Evolutionary conservation across 352 stramenopile species (phyloP), one percentile per base, ranked within the genome.

Genomic region (Phytophthora pseudosyringae): DNA sequence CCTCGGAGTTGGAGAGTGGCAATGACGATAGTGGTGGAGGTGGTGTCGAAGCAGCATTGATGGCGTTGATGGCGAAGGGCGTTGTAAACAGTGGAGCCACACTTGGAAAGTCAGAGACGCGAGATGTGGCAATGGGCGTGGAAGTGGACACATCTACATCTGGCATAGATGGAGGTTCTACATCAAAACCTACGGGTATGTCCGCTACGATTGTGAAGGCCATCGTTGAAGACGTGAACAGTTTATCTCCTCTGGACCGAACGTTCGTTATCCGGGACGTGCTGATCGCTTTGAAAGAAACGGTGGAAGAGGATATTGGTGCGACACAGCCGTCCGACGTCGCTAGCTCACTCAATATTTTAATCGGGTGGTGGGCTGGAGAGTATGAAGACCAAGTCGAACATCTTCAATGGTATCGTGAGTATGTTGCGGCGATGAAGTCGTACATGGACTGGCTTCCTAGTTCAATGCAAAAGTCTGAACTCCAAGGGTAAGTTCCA

Each of bases 201-300:
- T 21, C 21, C 21, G 46, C 36, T 21, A 39, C 16, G 3, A 36
- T 16, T 13, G 3, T 67, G 26, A 61, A 46, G 18, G 15, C 6
- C 5, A 67, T 67, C 9, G n/a, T 62, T 13, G 52, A 68, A 36
- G 35, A 58, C 0, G 28, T 58, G 13, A 21, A 63, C 32, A 36
- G 36, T 3, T 31, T 68, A 16, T 16, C 51, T 44, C 1, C 12
- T 5, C 5, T 28, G 8, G 41, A 54, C 12, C 36, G 45, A n/a
- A 29, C 32, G 18, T 61, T 58, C 13, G 45, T 69, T 28, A 58
- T 64, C 15, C n/a, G 36, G 13, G 60, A 69, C 8, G 3, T 59
- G n/a, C 2, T 64, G 15, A 5, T 36, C 10, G 52, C 28, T 7
- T 16, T 64, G 26, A 59, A 64, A 64, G 29, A 53, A 3, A 51